A percentile compares a stretch with the other conserved stretches of the same genome.
These are phyloP conservation scores for Cucurbitaria berberidis DNA, from an alignment of 2,329 filamentous ascomycete genomes.

Conservation along the genomic window DNA sequence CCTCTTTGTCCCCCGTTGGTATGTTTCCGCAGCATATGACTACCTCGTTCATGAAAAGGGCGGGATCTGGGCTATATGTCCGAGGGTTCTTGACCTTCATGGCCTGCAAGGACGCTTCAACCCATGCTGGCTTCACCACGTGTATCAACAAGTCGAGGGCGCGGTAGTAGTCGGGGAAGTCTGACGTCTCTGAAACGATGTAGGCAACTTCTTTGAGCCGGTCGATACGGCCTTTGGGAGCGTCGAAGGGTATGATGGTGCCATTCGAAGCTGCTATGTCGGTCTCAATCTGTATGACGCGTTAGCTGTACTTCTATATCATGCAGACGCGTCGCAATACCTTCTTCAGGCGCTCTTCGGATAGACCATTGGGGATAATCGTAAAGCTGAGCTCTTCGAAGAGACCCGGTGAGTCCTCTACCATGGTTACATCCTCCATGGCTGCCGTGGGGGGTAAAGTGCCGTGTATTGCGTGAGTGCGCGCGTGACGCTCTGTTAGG, in stretches of 20 bases:
- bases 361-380: slow-evolving; percentile 52
- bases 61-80: slow-evolving; percentile 87
- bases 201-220: slow-evolving; percentile 61
- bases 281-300: slow-evolving; percentile 51
- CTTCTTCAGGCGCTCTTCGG: slow-evolving; percentile 32
- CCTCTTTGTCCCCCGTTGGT: slow-evolving; percentile 85
- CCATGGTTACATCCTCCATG: slow-evolving; percentile 45
- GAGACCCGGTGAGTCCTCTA: slow-evolving; percentile 38
- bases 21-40: slow-evolving; percentile 83
- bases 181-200: slow-evolving; percentile 77
- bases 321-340: slow-evolving; percentile 34
- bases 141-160: slow-evolving; percentile 80
- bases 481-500: slow-evolving; percentile 6
- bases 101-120: slow-evolving; percentile 71
- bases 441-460: slow-evolving; percentile 8
- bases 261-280: slow-evolving; percentile 58
- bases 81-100: slow-evolving; percentile 77
- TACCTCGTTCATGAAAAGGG: slow-evolving; percentile 87
- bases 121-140: slow-evolving; percentile 83
- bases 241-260: slow-evolving; percentile 50
- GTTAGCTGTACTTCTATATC: slow-evolving; percentile 21
- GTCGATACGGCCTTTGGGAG: slow-evolving; percentile 48
- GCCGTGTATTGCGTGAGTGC: not conserved
- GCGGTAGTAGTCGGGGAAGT: slow-evolving; percentile 85
- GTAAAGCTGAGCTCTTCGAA: slow-evolving; percentile 52